A percentile compares a stretch with the other conserved stretches of the same genome.
phyloP scores from a whole-genome alignment of 495 filamentous ascomycete genomes.

The Extremus antarcticus region DNA sequence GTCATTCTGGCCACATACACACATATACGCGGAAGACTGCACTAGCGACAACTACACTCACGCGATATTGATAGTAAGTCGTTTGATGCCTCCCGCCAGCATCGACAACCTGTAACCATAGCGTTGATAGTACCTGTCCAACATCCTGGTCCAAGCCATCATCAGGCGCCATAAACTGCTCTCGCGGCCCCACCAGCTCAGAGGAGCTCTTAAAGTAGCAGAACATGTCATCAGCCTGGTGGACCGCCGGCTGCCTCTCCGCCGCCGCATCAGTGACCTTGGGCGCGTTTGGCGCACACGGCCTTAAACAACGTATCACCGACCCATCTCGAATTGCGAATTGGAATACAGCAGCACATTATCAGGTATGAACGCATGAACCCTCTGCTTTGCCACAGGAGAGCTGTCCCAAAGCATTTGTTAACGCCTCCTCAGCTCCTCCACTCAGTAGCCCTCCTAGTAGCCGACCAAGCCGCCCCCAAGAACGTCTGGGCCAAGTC shows the following conservation, averaged over 20 bases:
- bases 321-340: conserved; percentile 44
- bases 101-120: too few species aligned
- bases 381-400: conserved; percentile 1
- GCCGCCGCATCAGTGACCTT: conserved; percentile 48
- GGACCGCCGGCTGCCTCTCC: conserved; percentile 47
- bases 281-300: conserved; percentile 55
- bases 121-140: too few species aligned
- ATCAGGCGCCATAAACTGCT: too few species aligned
- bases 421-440: conserved; percentile 43
- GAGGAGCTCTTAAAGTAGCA: too few species aligned
- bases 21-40: too few species aligned
- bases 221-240: conserved; percentile 37
- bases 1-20: too few species aligned
- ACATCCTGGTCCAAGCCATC: too few species aligned
- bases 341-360: conserved; percentile 50
- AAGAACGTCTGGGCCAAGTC: conserved; percentile 35
- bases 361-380: conserved; percentile 36
- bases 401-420: too few species aligned
- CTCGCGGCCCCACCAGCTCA: too few species aligned
- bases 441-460: conserved; percentile 46
- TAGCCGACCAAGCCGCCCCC: conserved; percentile 36
- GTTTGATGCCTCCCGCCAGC: too few species aligned
- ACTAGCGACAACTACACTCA: too few species aligned
- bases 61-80: too few species aligned
- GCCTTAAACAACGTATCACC: conserved; percentile 42